A percentile compares a stretch with the other conserved stretches of the same genome.
phyloP scores from a whole-genome alignment of 352 stramenopile species.

The Phytophthora macrochlamydospora region DNA sequence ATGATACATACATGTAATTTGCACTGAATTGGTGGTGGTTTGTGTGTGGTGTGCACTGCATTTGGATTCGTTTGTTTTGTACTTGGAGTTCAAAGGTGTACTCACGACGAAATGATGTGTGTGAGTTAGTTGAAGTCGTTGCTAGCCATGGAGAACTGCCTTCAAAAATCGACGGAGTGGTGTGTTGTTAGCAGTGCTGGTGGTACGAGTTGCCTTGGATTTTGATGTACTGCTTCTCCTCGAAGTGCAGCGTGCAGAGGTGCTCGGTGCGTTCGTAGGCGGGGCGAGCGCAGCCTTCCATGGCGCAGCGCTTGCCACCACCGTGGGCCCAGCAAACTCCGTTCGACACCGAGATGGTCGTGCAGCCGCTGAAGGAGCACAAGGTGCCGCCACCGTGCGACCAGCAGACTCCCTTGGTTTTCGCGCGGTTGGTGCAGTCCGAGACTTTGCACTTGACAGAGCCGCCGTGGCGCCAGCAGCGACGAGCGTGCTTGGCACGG shows the following conservation, averaged over 20 bases:
- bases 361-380: constrained; percentile 49
- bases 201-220: constrained; percentile 26
- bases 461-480: constrained; percentile 63
- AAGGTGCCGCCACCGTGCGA: constrained; percentile 62
- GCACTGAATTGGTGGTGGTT: background rate
- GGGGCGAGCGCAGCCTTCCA: constrained; percentile 63
- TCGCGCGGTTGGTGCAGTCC: constrained; percentile 59
- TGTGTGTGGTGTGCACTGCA: too few species aligned
- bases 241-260: constrained; percentile 59
- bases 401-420: constrained; percentile 69
- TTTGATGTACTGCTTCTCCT: constrained; percentile 44
- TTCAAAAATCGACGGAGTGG: constrained; percentile 22
- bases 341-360: constrained; percentile 61
- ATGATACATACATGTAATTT: constrained; percentile 23
- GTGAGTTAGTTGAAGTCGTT: constrained; percentile 14
- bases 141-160: constrained; percentile 15
- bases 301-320: constrained; percentile 80
- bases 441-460: constrained; percentile 65
- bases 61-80: background rate
- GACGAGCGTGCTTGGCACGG: constrained; percentile 54
- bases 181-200: constrained; percentile 26
- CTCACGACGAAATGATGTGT: constrained; percentile 24
- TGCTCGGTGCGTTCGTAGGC: constrained; percentile 62
- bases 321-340: constrained; percentile 76
- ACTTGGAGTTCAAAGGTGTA: constrained; percentile 15